A percentile compares a stretch with the other conserved stretches of the same genome.
phyloP scores from a whole-genome alignment of 2,329 filamentous ascomycete genomes.

The Mollisia scopiformis region DNA sequence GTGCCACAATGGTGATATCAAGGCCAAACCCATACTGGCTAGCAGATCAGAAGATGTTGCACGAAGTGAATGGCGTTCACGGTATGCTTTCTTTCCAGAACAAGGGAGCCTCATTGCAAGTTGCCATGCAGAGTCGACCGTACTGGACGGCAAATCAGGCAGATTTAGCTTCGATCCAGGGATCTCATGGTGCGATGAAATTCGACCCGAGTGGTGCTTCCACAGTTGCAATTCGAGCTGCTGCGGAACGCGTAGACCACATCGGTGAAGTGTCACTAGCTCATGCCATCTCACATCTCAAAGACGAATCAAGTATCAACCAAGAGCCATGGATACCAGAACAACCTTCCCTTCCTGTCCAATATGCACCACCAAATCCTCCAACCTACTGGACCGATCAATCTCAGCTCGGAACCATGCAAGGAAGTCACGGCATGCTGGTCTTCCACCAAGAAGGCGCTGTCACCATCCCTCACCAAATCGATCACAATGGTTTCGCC shows the following conservation, averaged over 20 bases:
- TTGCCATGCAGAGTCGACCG: neutral
- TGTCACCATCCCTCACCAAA: constrained; percentile 1
- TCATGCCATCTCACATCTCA: neutral
- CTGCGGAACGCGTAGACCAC: neutral
- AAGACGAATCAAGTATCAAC: neutral
- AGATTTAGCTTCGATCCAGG: neutral
- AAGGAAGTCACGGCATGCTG: constrained; percentile 9
- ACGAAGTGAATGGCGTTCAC: neutral
- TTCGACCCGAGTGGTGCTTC: neutral
- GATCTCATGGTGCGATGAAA: neutral
- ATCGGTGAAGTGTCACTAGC: neutral
- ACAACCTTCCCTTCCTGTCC: too few relatives aligned
- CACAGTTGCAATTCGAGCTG: neutral
- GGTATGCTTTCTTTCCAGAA: neutral
- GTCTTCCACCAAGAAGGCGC: constrained; percentile 2
- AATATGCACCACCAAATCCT: neutral
- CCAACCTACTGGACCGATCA: constrained; percentile 12
- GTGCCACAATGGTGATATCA: neutral
- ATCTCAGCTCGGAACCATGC: constrained; percentile 1
- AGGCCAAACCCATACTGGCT: neutral
- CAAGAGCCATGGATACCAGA: neutral
- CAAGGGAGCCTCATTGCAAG: neutral
- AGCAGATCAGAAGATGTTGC: neutral
- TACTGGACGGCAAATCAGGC: neutral
- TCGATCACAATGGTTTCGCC: neutral